Percentiles rank a stretch among this genome's conserved stretches.
phyloP scores from a whole-genome alignment of 352 stramenopile species.

The Pythium coloratum region DNA sequence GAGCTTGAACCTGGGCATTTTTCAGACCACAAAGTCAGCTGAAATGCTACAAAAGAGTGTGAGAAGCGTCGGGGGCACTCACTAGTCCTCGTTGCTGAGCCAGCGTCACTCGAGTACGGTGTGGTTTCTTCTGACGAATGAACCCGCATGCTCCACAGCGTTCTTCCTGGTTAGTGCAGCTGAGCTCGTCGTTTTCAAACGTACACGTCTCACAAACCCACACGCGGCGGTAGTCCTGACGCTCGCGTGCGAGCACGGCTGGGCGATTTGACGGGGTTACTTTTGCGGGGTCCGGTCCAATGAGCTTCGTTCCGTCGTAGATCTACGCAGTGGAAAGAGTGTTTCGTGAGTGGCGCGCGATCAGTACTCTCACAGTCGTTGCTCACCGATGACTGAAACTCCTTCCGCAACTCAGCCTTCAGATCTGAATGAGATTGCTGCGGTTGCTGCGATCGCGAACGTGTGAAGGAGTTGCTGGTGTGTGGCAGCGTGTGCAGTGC shows the following conservation, averaged over 20 bases:
- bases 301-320: not conserved
- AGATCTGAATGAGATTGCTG: not conserved
- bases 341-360: not conserved
- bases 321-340: not conserved
- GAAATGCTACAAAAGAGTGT: not conserved
- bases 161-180: constrained; percentile 24
- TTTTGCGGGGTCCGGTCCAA: not conserved
- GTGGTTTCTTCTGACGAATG: constrained; percentile 28
- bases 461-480: not conserved
- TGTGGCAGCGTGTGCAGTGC: constrained; percentile 9
- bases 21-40: not conserved
- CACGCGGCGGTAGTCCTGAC: constrained; percentile 48
- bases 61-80: not conserved
- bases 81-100: constrained; percentile 75
- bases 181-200: constrained; percentile 56
- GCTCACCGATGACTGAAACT: constrained; percentile 6
- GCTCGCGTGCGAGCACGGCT: not conserved
- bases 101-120: constrained; percentile 45
- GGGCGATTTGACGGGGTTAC: not conserved
- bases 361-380: not conserved
- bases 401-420: not conserved
- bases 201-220: constrained; percentile 84
- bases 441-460: not conserved
- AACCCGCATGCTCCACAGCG: constrained; percentile 54
- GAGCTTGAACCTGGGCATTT: constrained; percentile 40